Conservation (phyloP, 495 filamentous ascomycete species). For the Trypethelium eluteriae region DNA sequence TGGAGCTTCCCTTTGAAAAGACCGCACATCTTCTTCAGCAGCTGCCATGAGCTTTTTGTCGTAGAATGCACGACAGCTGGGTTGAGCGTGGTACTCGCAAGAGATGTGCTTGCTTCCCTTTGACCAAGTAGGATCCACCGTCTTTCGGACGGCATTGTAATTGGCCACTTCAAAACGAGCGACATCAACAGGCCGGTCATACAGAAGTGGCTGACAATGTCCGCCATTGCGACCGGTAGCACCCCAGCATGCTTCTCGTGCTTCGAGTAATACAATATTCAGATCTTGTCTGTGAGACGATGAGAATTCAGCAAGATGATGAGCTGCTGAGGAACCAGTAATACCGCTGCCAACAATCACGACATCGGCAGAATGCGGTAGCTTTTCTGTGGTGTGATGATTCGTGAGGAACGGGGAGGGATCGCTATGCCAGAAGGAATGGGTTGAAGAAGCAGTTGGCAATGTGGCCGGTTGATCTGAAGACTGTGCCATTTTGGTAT, state of each 20-base stretch:
- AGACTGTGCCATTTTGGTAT: neutral
- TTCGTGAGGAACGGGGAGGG: conserved; percentile 49
- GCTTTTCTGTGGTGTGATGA: conserved; percentile 50
- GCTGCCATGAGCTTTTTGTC: conserved; percentile 40
- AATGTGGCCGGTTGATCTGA: conserved; percentile 28
- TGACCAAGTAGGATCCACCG: conserved; percentile 34
- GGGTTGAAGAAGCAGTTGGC: conserved; percentile 48
- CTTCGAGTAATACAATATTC: conserved; percentile 66
- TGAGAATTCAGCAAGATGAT: conserved; percentile 42
- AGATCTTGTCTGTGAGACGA: conserved; percentile 18
- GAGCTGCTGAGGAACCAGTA: conserved; percentile 59
- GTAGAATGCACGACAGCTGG: conserved; percentile 50
- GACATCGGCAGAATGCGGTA: conserved; percentile 55
- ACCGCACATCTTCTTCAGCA: conserved; percentile 38
- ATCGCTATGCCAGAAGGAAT: conserved; percentile 67
- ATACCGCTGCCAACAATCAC: conserved; percentile 69
- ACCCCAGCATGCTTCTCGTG: conserved; percentile 68
- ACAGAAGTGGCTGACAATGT: conserved; percentile 61
- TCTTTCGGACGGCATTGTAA: conserved; percentile 43
- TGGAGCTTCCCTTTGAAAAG: conserved; percentile 44
- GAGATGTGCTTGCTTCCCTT: conserved; percentile 41
- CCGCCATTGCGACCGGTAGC: conserved; percentile 76
- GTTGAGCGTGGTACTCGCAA: conserved; percentile 53
- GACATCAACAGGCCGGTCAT: conserved; percentile 43
- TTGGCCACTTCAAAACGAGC: conserved; percentile 59